A percentile compares a stretch with the other conserved stretches of the same genome.
Conservation (phyloP, 768 basidiomycete species). For the Podaxis sp. region DNA sequence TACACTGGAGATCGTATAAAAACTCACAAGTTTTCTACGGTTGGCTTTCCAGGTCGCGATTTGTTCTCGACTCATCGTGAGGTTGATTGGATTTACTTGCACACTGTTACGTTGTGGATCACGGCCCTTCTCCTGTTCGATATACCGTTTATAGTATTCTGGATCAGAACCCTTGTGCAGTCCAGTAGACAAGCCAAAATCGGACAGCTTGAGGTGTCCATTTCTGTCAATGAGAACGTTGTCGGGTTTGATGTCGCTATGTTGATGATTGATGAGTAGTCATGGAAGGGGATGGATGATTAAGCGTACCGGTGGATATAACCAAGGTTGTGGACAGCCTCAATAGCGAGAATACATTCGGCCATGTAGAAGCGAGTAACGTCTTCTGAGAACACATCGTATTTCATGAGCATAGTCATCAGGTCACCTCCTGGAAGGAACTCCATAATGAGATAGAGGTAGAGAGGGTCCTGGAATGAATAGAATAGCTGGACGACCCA, state of each 20-base stretch:
- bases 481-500: slow-evolving; percentile 99
- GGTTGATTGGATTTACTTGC: slow-evolving; percentile 94
- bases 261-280: slow-evolving; percentile 1
- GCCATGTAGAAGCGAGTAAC: slow-evolving; percentile 99
- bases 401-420: slow-evolving; percentile 99
- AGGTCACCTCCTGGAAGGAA: slow-evolving; percentile 88
- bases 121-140: slow-evolving; percentile 70
- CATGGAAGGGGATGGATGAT: not conserved
- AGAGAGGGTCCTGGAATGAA: slow-evolving; percentile 95
- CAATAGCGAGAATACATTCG: slow-evolving; percentile 95
- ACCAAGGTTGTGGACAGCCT: slow-evolving; percentile 97
- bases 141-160: slow-evolving; percentile 86
- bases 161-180: slow-evolving; percentile 96
- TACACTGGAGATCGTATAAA: not conserved
- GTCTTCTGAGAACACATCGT: slow-evolving; percentile 97
- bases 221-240: slow-evolving; percentile 98
- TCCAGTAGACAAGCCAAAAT: slow-evolving; percentile 97
- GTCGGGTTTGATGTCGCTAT: slow-evolving; percentile 97
- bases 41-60: slow-evolving; percentile 99
- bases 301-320: slow-evolving; percentile 89
- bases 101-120: slow-evolving; percentile 86
- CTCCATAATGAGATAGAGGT: slow-evolving; percentile 96
- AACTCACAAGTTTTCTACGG: slow-evolving; percentile 81
- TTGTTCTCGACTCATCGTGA: slow-evolving; percentile 94
- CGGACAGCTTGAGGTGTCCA: slow-evolving; percentile 95